A percentile compares a stretch with the other conserved stretches of the same genome.
These are phyloP conservation scores for Mortierella claussenii DNA, from an alignment of 192 early-diverging fungal genomes.

Conservation along the genomic window DNA sequence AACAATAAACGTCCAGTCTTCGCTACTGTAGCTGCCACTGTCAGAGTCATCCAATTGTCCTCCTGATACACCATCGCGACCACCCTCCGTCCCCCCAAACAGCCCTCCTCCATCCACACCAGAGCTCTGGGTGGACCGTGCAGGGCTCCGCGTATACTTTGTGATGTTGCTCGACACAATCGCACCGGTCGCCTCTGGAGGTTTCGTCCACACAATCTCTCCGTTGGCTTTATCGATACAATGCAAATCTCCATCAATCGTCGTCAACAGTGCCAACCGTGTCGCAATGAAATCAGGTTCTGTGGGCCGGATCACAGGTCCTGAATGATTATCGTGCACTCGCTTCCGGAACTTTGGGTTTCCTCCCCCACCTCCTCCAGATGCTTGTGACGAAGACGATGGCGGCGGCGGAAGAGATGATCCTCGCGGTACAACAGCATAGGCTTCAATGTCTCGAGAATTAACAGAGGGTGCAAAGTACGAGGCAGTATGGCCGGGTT, in stretches of 20 bases:
- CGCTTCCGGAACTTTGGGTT: slow-evolving; percentile 13
- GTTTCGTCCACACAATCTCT: slow-evolving; percentile 69
- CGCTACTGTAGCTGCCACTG: background rate
- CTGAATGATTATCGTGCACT: slow-evolving; percentile 9
- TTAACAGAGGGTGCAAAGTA: background rate
- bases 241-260: slow-evolving; percentile 80
- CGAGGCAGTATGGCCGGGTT: background rate
- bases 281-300: slow-evolving; percentile 19
- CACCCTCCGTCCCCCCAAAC: slow-evolving; percentile 17
- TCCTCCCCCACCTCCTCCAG: background rate
- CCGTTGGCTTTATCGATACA: slow-evolving; percentile 69
- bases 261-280: slow-evolving; percentile 70
- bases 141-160: slow-evolving; percentile 5
- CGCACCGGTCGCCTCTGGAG: slow-evolving; percentile 59
- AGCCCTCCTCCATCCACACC: background rate
- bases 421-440: background rate
- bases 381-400: background rate
- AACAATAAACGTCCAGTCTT: slow-evolving; percentile 73
- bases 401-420: background rate
- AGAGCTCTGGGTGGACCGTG: background rate
- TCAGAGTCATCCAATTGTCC: slow-evolving; percentile 5
- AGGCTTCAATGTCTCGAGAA: background rate
- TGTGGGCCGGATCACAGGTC: background rate
- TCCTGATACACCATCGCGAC: slow-evolving; percentile 15
- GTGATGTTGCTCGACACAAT: slow-evolving; percentile 54